Evolutionary conservation across 441 rosid species (phyloP).

Genomic region (Croton laevigatus): DNA sequence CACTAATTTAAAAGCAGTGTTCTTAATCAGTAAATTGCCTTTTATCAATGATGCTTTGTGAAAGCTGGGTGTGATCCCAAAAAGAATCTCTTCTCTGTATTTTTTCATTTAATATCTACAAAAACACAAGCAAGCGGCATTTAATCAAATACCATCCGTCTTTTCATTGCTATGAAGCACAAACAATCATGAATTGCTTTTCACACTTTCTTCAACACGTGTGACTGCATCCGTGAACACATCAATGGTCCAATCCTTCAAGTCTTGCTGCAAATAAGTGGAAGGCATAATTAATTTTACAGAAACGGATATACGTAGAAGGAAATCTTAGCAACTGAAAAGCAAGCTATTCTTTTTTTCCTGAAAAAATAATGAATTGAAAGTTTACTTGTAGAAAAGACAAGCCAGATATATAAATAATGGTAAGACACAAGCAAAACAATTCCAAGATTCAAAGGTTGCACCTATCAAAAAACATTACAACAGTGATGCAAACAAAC

Average conservation of each 20-base stretch:
- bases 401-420: not conserved
- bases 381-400: not conserved
- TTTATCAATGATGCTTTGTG: no score
- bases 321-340: not conserved
- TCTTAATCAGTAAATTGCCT: no score
- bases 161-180: no score
- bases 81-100: no score
- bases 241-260: slow-evolving; percentile 89
- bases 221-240: slow-evolving; percentile 72
- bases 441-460: not conserved
- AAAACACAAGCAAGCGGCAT: no score
- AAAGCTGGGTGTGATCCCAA: no score
- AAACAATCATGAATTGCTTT: slow-evolving; percentile 33
- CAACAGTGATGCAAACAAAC: not conserved
- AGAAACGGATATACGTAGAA: not conserved
- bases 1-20: no score
- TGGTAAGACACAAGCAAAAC: not conserved
- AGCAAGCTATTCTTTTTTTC: not conserved
- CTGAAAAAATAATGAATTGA: no score
- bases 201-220: slow-evolving; percentile 69
- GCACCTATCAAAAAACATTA: not conserved
- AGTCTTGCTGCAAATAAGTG: slow-evolving; percentile 56
- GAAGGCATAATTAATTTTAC: not conserved
- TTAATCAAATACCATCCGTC: no score
- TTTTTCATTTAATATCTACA: no score